Evolutionary conservation across 2,329 filamentous ascomycete species (phyloP), one percentile per base, ranked within the genome.

Genomic region (Calonectria multiphialidica): DNA sequence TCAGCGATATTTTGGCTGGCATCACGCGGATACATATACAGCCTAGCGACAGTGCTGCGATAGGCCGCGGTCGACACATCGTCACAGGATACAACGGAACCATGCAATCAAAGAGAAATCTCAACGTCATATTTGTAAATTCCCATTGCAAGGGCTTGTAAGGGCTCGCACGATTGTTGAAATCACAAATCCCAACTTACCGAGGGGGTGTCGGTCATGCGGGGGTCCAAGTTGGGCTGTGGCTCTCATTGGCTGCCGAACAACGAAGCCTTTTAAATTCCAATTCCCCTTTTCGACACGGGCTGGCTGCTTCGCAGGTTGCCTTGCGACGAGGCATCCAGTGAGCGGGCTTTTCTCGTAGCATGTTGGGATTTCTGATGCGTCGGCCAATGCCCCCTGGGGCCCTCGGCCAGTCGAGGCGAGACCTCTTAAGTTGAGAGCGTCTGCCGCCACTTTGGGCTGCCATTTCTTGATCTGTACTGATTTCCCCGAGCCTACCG

Each of bases 281-380:
- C 72, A 73, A 73, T 68, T 65, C 23, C 67, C 63, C 28, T 28
- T 71, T 68, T 64, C 33, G 40, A 42, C 15, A 25, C 47, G 25
- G 55, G 21, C 9, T 62, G 50, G 50, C 61, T 33, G 23, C 42
- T 61, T 35, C 47, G 16, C 53, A 15, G 61, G 61, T 35, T 40
- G 70, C 66, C 62, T 72, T n/a, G 37, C 18, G 61, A 62, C 18
- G 61, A 66, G 62, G 70, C 66, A 21, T 50, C 49, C 50, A 30
- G 28, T 47, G 50, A 44, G 16, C 12, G 42, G 44, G 62, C 44
- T 45, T 53, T 47, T 33, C 45, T 28, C 30, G 21, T 28, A 42
- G 47, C 21, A 40, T 64, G 47, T 40, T 47, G 42, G 66, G 44
- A 35, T 50, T 59, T 40, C 30, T 23, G 30, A 25, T 30, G 44